Conservation (phyloP, 2,329 filamentous ascomycete species). For the Fusarium sterilihyphosum region DNA sequence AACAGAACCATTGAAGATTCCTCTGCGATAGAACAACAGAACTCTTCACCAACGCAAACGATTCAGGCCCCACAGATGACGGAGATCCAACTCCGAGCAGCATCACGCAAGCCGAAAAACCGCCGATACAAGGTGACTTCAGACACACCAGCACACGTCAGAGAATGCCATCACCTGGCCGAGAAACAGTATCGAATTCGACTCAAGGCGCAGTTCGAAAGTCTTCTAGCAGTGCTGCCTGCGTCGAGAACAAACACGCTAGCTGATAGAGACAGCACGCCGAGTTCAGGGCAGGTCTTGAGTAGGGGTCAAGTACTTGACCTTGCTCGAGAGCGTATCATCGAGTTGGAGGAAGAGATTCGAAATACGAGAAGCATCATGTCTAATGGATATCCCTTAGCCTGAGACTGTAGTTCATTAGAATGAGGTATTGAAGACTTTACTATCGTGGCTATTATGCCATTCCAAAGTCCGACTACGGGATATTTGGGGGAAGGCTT, state of each 20-base stretch:
- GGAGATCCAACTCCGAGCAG: neutral
- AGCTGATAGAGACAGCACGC: neutral
- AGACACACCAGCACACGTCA: neutral
- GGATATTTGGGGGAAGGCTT: too few relatives aligned
- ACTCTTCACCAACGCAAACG: fast-evolving
- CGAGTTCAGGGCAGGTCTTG: neutral
- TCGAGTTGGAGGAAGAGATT: neutral
- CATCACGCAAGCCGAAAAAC: neutral
- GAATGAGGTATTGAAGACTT: too few relatives aligned
- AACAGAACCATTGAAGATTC: fast-evolving
- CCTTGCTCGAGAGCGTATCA: neutral
- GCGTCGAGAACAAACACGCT: neutral
- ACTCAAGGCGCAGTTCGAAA: neutral
- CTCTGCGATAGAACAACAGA: fast-evolving
- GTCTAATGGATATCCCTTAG: neutral
- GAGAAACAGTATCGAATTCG: neutral
- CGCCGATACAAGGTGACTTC: neutral
- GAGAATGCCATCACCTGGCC: neutral
- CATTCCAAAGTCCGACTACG: too few relatives aligned
- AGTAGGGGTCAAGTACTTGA: neutral
- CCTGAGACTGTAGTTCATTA: too few relatives aligned
- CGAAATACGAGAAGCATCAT: fast-evolving
- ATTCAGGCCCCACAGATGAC: neutral
- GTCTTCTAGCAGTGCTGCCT: neutral
- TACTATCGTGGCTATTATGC: too few relatives aligned